A percentile compares a stretch with the other conserved stretches of the same genome.
Evolutionary conservation across 805 yeast species (phyloP).

Genomic region (Cyberlindnera sargentensis): DNA sequence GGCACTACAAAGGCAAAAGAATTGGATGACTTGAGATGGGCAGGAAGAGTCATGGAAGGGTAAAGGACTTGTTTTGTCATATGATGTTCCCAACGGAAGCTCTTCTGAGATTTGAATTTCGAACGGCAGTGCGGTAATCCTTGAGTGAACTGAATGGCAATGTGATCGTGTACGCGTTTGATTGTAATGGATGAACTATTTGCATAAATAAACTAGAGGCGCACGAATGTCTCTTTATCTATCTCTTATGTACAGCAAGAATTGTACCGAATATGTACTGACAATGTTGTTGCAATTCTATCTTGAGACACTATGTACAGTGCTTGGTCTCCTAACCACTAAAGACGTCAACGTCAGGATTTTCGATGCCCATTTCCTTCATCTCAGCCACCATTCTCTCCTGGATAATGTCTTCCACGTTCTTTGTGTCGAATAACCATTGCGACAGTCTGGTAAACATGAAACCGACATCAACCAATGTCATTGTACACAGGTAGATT

Average conservation of each 20-base stretch:
- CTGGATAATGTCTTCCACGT: conserved; percentile 20
- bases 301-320: too few relatives aligned
- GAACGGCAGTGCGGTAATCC: too few relatives aligned
- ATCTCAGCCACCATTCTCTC: conserved; percentile 15
- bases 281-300: too few relatives aligned
- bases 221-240: too few relatives aligned
- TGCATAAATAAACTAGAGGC: too few relatives aligned
- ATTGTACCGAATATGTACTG: too few relatives aligned
- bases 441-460: conserved; percentile 13
- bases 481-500: conserved; percentile 14
- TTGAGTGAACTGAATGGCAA: too few relatives aligned
- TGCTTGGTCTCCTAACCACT: conserved; percentile 7
- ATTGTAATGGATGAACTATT: too few relatives aligned
- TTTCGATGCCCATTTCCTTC: conserved; percentile 22
- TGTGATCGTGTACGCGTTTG: too few relatives aligned
- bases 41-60: conserved; percentile 21
- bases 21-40: conserved; percentile 25
- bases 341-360: conserved; percentile 18
- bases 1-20: conserved; percentile 31
- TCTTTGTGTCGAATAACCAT: conserved; percentile 17
- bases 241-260: too few relatives aligned
- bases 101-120: too few relatives aligned
- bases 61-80: conserved; percentile 4
- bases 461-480: conserved; percentile 18
- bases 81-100: neutral